These are phyloP conservation scores for Adansonia grandidieri DNA, from an alignment of 441 rosid genomes.

Conservation along the genomic window DNA sequence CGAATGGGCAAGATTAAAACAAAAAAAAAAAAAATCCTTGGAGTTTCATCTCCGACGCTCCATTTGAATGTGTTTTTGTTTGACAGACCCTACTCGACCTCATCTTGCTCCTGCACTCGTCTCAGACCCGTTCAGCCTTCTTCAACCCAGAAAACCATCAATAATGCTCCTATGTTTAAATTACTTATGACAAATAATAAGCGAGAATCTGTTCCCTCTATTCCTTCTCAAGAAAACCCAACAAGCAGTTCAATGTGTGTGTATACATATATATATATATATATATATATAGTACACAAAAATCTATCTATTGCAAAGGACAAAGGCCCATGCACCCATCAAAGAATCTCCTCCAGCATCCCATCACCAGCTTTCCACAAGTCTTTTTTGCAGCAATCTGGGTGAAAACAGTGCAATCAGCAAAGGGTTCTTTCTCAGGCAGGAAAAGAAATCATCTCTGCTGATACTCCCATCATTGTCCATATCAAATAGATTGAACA, in stretches of 20 bases:
- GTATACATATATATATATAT: background rate
- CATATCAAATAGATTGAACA: conserved; percentile 55
- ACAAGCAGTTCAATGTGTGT: no score
- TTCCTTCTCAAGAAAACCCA: no score
- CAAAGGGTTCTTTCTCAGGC: conserved; percentile 72
- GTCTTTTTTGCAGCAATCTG: conserved; percentile 35
- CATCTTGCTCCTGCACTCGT: no score
- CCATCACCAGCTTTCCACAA: conserved; percentile 28
- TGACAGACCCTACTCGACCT: no score
- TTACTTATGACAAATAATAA: background rate
- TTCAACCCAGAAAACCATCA: no score
- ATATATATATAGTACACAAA: background rate
- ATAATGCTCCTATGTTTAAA: background rate
- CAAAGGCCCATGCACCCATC: conserved; percentile 4
- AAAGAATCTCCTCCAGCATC: conserved; percentile 44
- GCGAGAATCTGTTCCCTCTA: background rate
- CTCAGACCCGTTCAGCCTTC: no score
- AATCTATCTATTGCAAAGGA: background rate
- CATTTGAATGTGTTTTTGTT: no score
- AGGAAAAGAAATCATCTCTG: conserved; percentile 52
- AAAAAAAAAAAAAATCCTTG: no score
- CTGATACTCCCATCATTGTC: conserved; percentile 58
- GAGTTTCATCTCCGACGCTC: no score
- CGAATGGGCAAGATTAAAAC: background rate
- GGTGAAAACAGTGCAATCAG: conserved; percentile 64